Percentiles rank a stretch among this genome's conserved stretches.
Conservation (phyloP, 768 basidiomycete genomes). For the Trametes cingulata region DNA sequence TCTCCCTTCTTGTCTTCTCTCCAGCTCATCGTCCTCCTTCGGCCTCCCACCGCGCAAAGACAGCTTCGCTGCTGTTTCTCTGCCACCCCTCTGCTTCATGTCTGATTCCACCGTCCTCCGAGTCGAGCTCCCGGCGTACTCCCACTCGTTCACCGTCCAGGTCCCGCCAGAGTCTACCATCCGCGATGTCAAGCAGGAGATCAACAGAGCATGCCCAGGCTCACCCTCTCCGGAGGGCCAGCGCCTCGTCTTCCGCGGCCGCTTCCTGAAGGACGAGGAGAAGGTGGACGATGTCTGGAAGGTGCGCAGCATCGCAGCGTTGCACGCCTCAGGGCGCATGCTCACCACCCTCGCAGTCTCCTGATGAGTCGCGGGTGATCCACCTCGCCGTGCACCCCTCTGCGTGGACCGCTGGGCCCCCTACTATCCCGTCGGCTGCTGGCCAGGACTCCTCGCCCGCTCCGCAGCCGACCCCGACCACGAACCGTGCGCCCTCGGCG, state of each 20-base stretch:
- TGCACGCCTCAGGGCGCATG: constrained; percentile 2
- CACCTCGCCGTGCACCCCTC: constrained; percentile 82
- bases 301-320: no score
- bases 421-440: constrained; percentile 30
- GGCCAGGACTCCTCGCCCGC: neutral
- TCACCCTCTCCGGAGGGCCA: constrained; percentile 70
- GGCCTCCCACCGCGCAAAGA: neutral
- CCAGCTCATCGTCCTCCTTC: neutral
- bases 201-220: constrained; percentile 59
- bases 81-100: constrained; percentile 13
- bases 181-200: constrained; percentile 66
- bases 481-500: neutral
- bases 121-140: constrained; percentile 77
- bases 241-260: constrained; percentile 74
- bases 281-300: constrained; percentile 69
- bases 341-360: constrained; percentile 39
- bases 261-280: constrained; percentile 65
- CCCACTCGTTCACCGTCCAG: constrained; percentile 61
- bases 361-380: constrained; percentile 59
- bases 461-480: neutral
- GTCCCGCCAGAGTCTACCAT: constrained; percentile 52
- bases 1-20: neutral
- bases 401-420: constrained; percentile 65
- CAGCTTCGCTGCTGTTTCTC: constrained; percentile 7
- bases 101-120: constrained; percentile 44